Percentiles rank a stretch among this genome's conserved stretches.
Conservation (phyloP, 345 rosid genomes). For the Abelmoschus esculentus region DNA sequence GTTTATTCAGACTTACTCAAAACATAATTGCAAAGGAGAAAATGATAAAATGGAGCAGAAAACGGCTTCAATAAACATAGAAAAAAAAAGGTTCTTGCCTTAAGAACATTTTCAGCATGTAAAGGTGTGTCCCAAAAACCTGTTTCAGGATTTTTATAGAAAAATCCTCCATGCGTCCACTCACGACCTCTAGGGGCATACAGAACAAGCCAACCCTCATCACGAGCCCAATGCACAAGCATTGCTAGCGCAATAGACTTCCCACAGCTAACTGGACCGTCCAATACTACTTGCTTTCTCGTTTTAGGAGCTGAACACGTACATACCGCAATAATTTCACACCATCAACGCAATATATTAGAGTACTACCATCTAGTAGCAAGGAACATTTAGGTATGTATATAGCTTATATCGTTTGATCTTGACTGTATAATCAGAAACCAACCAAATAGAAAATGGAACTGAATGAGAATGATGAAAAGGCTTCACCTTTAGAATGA, state of each 20-base stretch:
- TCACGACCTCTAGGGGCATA: conserved; percentile 82
- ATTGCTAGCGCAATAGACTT: conserved; percentile 86
- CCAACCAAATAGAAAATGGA: neutral
- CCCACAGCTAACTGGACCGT: conserved; percentile 88
- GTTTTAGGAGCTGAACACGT: conserved; percentile 40
- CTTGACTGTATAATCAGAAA: neutral
- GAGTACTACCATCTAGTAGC: neutral
- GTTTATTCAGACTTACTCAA: neutral
- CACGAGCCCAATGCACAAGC: conserved; percentile 98
- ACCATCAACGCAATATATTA: neutral
- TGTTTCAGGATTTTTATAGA: conserved; percentile 66
- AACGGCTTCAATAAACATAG: neutral
- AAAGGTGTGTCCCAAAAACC: conserved; percentile 94
- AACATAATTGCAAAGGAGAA: neutral
- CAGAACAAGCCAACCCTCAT: conserved; percentile 91
- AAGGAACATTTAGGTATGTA: neutral
- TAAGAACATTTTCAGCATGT: conserved; percentile 77
- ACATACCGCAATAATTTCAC: neutral
- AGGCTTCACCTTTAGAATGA: conserved; percentile 42
- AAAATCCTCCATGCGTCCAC: conserved; percentile 92
- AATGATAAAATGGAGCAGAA: neutral
- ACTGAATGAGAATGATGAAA: neutral
- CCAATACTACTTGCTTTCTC: conserved; percentile 82
- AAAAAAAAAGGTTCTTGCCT: conserved; percentile 41
- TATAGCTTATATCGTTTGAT: neutral